Evolutionary conservation across 2,329 filamentous ascomycete genomes (phyloP), one percentile per base, ranked within the genome.

Genomic region (Tolypocladium sp.): DNA sequence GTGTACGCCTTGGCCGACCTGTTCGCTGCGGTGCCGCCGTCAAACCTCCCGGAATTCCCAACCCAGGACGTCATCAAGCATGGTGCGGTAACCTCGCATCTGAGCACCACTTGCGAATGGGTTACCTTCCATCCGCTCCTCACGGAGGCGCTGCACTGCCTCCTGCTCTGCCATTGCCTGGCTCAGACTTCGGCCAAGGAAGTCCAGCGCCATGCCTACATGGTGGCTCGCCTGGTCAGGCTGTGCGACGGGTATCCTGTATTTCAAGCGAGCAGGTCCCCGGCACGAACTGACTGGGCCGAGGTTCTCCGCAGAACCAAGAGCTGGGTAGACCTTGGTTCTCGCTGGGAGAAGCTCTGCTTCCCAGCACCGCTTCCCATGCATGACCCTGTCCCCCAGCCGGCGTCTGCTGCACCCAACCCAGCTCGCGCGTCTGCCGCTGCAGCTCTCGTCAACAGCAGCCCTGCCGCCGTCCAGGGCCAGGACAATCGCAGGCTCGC

Each of bases 211-310:
- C 90, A 94, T 69, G 89, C 90, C 0, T 82, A 91, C 75, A 94
- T 92, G 82, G 90, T 88, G 5, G 89, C 90, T 20, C 85, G 90
- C 6, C 79, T 94, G 2, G 81, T 84, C 5, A 82, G 90, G 25
- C 80, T 94, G 30, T 86, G 84, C 55, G 89, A 94, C 66, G 90
- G 90, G 4, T 92, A 91, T 65, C 91, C 91, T 0, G 82, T 93
- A 55, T 93, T 95, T 68, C 85, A 92, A 63, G 80, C 86, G 0
- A 85, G 87, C 30, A 80, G 88, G 56, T 88, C 84, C 4, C 86
- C 89, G 1, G 86, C 89, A 2, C 85, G 89, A 57, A 83, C 87
- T 3, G 91, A 95, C 72, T 95, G 90, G 90, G 84, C 88, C 55
- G 89, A 93, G 71, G 79, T 93, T 0, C 71, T 94, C 12, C 82